phyloP scores from a whole-genome alignment of 352 stramenopile species.

The Globisporangium viniferum region DNA sequence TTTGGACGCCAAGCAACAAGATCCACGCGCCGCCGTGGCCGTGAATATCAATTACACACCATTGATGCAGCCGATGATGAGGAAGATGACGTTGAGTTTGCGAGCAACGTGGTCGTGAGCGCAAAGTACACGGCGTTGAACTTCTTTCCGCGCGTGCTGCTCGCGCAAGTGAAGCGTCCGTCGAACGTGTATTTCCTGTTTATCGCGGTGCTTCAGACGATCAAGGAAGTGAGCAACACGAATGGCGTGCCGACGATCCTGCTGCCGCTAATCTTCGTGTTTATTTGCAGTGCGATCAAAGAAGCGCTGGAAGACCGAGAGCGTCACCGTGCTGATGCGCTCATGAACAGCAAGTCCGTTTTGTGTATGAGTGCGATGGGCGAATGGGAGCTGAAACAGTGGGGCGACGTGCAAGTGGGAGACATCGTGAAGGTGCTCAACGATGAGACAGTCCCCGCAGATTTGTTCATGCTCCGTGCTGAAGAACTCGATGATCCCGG shows the following conservation, averaged over 20 bases:
- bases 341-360: conserved; percentile 68
- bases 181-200: conserved; percentile 88
- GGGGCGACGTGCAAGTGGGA: conserved; percentile 72
- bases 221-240: conserved; percentile 84
- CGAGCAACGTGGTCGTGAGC: conserved; percentile 69
- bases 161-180: conserved; percentile 70
- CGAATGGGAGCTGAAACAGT: conserved; percentile 47
- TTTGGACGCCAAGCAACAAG: conserved; percentile 7
- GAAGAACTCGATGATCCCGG: conserved; percentile 52
- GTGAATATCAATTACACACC: neutral
- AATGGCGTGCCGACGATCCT: conserved; percentile 79
- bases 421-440: conserved; percentile 78
- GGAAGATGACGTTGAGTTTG: conserved; percentile 26
- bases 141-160: conserved; percentile 67
- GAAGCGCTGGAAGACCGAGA: conserved; percentile 80
- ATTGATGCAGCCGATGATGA: conserved; percentile 5
- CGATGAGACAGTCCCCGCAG: conserved; percentile 60
- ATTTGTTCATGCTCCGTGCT: conserved; percentile 64
- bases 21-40: neutral
- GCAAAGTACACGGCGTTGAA: conserved; percentile 83
- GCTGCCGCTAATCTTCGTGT: conserved; percentile 69
- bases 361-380: conserved; percentile 43
- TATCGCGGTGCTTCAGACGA: conserved; percentile 79
- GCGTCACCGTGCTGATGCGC: conserved; percentile 64
- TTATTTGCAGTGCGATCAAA: conserved; percentile 81